Base-by-base conservation (phyloP, 371 early-diverging fungal genomes). In the Mucor ambiguus region DNA sequence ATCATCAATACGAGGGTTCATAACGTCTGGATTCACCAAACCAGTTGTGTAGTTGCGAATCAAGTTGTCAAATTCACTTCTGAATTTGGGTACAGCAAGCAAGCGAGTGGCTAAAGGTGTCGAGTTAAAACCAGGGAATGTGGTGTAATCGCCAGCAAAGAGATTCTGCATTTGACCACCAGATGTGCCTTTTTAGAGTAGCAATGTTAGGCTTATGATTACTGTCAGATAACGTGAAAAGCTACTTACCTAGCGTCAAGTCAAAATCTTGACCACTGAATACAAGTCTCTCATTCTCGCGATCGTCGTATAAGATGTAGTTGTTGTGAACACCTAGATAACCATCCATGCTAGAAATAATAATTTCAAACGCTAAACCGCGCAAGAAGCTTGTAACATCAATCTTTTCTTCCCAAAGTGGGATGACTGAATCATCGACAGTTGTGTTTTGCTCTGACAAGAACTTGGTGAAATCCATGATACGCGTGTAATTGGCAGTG, bases 251-350 rank as follows among this genome's bases (percentile, higher is more conserved):
- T 65, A 79, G 58, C 3, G 67, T 61, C 24, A 69, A 61, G 62
- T 76, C 79, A 59, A 76, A 58, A 33, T 79, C 79, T 69, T 72
- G 72, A 3, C 52, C 60, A 30, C 72, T 70, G 38, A 59, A 76
- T 22, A 71, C 58, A 33, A 73, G 62, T 4, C 62, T 49, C 11
- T 58, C 62, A 11, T 43, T 37, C 7, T 33, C 29, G 12, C 64
- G 60, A 30, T 72, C 54, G 4, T 75, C 66, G 54, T 79, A 79
- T 26, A 79, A 22, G 32, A 73, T 74, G 29, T 71, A 79, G 32
- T 79, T 79, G 14, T 79, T 66, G 10, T 65, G 63, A 43, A 74
- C 72, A 24, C 64, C 55, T 2, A 72, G 58, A 52, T 76, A 74
- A 6, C 67, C 74, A 48, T 79, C 79, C 48, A 65, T 60, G 48